Conservation (phyloP, 345 rosid genomes). For the Euclidium syriacum region DNA sequence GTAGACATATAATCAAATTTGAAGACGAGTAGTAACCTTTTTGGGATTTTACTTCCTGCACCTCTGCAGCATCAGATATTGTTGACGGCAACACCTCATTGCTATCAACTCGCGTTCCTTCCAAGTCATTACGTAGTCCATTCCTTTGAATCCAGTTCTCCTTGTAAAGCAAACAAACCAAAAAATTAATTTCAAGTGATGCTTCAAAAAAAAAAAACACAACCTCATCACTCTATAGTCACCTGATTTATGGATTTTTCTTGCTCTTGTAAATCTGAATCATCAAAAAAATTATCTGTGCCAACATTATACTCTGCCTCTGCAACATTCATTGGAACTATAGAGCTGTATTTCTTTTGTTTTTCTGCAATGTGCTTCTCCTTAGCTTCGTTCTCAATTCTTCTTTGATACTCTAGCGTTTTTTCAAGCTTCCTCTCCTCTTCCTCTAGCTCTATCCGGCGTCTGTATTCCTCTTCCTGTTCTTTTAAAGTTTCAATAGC, state of each 20-base stretch:
- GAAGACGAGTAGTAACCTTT: constrained; percentile 43
- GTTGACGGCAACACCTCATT: constrained; percentile 27
- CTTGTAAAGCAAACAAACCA: constrained; percentile 33
- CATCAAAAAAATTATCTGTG: constrained; percentile 31
- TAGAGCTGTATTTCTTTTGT: constrained; percentile 46
- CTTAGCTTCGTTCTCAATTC: constrained; percentile 88
- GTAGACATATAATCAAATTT: background rate
- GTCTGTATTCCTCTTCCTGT: constrained; percentile 71
- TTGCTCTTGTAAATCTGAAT: constrained; percentile 22
- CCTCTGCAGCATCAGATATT: constrained; percentile 24
- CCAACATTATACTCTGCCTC: constrained; percentile 31
- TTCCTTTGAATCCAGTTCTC: constrained; percentile 32
- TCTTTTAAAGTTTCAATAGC: constrained; percentile 47
- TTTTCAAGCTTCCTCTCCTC: constrained; percentile 91
- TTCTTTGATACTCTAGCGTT: constrained; percentile 80
- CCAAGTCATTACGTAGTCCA: constrained; percentile 34
- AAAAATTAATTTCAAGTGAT: background rate
- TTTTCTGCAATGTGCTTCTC: constrained; percentile 82
- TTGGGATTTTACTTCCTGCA: constrained; percentile 32
- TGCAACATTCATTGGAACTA: constrained; percentile 30
- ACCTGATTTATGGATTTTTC: constrained; percentile 17
- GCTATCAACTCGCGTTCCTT: constrained; percentile 22
- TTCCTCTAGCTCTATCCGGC: constrained; percentile 71
- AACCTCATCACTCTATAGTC: background rate
- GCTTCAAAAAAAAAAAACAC: background rate